Conservation (phyloP, 768 basidiomycete species). For the Sarcodon sp. region DNA sequence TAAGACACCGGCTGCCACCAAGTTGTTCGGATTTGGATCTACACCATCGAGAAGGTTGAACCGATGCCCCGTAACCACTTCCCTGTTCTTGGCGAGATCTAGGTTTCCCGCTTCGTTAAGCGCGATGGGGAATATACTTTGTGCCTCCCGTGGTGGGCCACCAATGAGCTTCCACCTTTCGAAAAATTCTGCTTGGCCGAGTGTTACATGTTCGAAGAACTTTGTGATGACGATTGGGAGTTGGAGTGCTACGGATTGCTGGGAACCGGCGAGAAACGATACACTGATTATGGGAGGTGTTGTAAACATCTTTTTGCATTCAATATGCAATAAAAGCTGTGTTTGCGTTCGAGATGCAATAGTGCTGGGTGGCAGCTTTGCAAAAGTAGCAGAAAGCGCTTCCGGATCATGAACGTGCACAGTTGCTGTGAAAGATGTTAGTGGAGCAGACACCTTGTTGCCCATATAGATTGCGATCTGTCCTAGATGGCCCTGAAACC, state of each 20-base stretch:
- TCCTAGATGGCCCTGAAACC: conserved; percentile 90
- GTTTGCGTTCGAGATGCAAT: conserved; percentile 79
- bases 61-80: conserved; percentile 67
- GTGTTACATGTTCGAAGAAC: conserved; percentile 88
- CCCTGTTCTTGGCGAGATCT: conserved; percentile 59
- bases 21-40: conserved; percentile 89
- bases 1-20: conserved; percentile 92
- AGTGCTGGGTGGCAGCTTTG: conserved; percentile 79
- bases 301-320: conserved; percentile 83
- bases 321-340: conserved; percentile 87
- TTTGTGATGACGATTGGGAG: conserved; percentile 83
- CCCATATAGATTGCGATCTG: conserved; percentile 92
- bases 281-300: conserved; percentile 69
- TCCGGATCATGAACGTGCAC: conserved; percentile 62
- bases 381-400: conserved; percentile 71
- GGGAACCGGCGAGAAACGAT: conserved; percentile 87
- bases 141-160: conserved; percentile 87
- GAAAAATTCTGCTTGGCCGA: conserved; percentile 82
- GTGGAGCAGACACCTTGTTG: conserved; percentile 84
- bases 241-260: conserved; percentile 73
- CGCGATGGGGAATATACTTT: conserved; percentile 72
- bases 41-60: conserved; percentile 72
- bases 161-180: conserved; percentile 98
- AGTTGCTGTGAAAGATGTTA: conserved; percentile 83
- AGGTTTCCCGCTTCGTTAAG: conserved; percentile 58